These are phyloP conservation scores for Penicillium taxi DNA, from an alignment of 495 filamentous ascomycete species.

Conservation along the genomic window DNA sequence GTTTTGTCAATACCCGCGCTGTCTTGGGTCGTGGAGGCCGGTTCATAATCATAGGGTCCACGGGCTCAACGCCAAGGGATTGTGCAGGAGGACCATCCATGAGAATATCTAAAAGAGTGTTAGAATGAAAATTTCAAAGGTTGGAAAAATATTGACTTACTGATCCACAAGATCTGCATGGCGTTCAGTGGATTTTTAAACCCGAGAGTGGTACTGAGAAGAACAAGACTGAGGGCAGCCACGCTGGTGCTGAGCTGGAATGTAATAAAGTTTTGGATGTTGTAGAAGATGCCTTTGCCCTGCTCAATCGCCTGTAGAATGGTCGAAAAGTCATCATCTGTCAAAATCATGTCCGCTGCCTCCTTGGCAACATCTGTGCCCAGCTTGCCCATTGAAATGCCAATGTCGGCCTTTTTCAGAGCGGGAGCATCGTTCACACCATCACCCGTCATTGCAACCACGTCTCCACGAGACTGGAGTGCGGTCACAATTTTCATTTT, in stretches of 20 bases:
- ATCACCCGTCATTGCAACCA: constrained; percentile 98
- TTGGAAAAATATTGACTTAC: constrained; percentile 51
- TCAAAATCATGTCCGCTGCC: constrained; percentile 98
- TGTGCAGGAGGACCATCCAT: constrained; percentile 98
- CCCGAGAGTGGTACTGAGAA: constrained; percentile 84
- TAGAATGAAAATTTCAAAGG: constrained; percentile 3
- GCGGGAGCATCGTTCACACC: constrained; percentile 97
- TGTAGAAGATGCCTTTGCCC: constrained; percentile 98
- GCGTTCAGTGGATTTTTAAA: constrained; percentile 93
- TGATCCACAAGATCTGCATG: constrained; percentile 99
- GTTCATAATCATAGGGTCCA: constrained; percentile 90
- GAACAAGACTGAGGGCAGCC: constrained; percentile 82
- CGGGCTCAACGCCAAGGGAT: constrained; percentile 91
- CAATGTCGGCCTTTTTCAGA: constrained; percentile 95
- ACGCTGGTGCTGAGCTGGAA: constrained; percentile 98
- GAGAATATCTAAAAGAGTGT: constrained; percentile 69
- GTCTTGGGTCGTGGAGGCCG: constrained; percentile 76
- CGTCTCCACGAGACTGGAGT: constrained; percentile 85
- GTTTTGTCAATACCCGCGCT: constrained; percentile 78
- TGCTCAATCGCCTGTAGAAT: constrained; percentile 96
- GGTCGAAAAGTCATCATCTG: constrained; percentile 96
- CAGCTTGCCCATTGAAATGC: constrained; percentile 90
- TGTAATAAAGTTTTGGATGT: constrained; percentile 98
- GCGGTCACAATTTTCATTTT: constrained; percentile 95
- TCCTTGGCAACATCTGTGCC: constrained; percentile 98